Conservation (phyloP, 1,139 yeast genomes). For the Casaregolazyma lundiana region DNA sequence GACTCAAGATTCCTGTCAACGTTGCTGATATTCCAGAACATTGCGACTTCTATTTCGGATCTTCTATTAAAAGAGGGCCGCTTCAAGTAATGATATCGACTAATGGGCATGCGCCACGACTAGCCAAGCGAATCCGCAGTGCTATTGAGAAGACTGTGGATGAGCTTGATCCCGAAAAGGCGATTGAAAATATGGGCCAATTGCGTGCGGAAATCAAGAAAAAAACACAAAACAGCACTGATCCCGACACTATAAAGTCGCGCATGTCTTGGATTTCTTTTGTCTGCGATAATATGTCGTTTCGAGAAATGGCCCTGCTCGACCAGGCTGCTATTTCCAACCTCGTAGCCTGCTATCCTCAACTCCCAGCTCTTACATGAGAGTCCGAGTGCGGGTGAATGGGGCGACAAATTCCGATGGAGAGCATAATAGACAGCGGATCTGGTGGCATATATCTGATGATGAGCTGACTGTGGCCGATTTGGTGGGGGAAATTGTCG, state of each 20-base stretch:
- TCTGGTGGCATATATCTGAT: slow-evolving; percentile 11
- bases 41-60: slow-evolving; percentile 85
- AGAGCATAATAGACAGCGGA: neutral
- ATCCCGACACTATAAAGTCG: slow-evolving; percentile 46
- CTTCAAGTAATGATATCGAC: slow-evolving; percentile 80
- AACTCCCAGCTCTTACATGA: slow-evolving; percentile 3
- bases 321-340: slow-evolving; percentile 25
- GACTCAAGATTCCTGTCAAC: slow-evolving; percentile 56
- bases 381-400: slow-evolving; percentile 4
- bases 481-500: slow-evolving; percentile 1
- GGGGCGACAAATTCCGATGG: neutral
- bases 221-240: slow-evolving; percentile 42
- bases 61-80: slow-evolving; percentile 71
- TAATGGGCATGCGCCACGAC: slow-evolving; percentile 76
- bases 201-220: slow-evolving; percentile 52
- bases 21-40: slow-evolving; percentile 80
- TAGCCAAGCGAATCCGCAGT: slow-evolving; percentile 62
- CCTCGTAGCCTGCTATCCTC: slow-evolving; percentile 27
- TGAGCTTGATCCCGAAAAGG: slow-evolving; percentile 37
- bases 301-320: slow-evolving; percentile 54
- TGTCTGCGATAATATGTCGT: slow-evolving; percentile 57
- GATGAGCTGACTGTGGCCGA: slow-evolving; percentile 3
- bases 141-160: slow-evolving; percentile 44
- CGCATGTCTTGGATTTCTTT: slow-evolving; percentile 72
- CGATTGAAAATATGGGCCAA: slow-evolving; percentile 60